Evolutionary conservation across 2,329 filamentous ascomycete species (phyloP).

Genomic region (Onygenales sp.): DNA sequence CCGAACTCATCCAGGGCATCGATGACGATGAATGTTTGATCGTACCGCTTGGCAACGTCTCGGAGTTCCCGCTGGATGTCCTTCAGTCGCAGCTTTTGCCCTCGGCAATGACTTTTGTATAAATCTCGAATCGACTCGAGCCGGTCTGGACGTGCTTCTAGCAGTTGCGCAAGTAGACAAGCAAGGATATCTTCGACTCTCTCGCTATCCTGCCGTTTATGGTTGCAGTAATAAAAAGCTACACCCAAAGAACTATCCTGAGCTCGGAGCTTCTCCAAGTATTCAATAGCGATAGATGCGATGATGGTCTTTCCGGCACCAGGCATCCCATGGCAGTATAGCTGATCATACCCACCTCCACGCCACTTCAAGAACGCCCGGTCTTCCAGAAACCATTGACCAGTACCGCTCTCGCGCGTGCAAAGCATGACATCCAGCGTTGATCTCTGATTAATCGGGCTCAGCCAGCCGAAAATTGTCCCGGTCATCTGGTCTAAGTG

Average conservation of each 20-base stretch:
- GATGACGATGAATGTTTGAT: conserved; percentile 9
- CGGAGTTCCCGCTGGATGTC: conserved; percentile 13
- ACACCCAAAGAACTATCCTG: conserved; percentile 22
- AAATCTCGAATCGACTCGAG: conserved; percentile 1
- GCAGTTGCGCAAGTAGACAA: conserved; percentile 13
- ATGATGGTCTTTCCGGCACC: conserved; percentile 43
- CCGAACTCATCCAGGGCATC: conserved; percentile 13
- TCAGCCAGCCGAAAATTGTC: too few relatives aligned
- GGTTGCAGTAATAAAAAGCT: conserved; percentile 39
- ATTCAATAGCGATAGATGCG: conserved; percentile 31
- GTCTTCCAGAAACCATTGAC: not conserved
- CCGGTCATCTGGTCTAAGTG: too few relatives aligned
- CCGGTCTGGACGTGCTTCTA: not conserved
- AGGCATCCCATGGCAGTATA: conserved; percentile 40
- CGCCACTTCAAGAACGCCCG: not conserved
- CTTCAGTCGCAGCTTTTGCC: conserved; percentile 4
- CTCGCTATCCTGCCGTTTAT: conserved; percentile 25
- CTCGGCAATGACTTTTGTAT: conserved; percentile 6
- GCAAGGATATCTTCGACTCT: conserved; percentile 27
- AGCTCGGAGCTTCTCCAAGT: conserved; percentile 20
- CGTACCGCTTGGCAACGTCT: not conserved
- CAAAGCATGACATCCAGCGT: not conserved
- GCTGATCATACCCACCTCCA: conserved; percentile 10
- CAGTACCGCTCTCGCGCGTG: not conserved
- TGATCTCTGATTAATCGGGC: too few relatives aligned